Percentiles rank a stretch among this genome's conserved stretches.
Conservation (phyloP, 768 basidiomycete species). For the Lanmaoa rubissima region DNA sequence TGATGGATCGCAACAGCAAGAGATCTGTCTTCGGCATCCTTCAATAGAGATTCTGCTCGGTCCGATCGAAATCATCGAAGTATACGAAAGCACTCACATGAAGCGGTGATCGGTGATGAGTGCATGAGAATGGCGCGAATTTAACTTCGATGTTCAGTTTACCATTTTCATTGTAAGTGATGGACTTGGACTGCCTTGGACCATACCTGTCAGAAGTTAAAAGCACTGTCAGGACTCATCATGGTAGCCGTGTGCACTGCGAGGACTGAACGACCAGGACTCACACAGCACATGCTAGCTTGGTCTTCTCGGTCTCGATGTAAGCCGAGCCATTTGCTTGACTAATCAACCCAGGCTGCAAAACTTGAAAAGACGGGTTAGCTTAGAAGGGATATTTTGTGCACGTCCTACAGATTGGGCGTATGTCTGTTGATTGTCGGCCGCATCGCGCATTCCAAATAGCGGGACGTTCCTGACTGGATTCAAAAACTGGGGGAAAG, state of each 20-base stretch:
- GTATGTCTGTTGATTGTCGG: constrained; percentile 61
- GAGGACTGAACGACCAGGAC: constrained; percentile 27
- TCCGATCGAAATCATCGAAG: not conserved
- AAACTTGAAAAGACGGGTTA: constrained; percentile 47
- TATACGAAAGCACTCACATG: constrained; percentile 53
- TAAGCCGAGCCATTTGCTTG: constrained; percentile 98
- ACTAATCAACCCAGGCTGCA: constrained; percentile 85
- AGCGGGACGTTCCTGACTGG: constrained; percentile 30
- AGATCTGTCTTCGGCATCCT: constrained; percentile 95
- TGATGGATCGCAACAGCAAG: constrained; percentile 83
- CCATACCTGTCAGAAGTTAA: constrained; percentile 58
- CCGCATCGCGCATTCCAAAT: constrained; percentile 40
- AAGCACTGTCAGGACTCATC: not conserved
- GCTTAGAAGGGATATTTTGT: not conserved
- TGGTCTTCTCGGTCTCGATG: constrained; percentile 87
- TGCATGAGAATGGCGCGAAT: constrained; percentile 91
- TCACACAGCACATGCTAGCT: constrained; percentile 95
- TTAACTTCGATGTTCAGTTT: constrained; percentile 94
- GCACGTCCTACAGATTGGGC: constrained; percentile 75
- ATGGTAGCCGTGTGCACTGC: not conserved
- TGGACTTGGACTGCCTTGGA: constrained; percentile 79
- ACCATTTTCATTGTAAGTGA: constrained; percentile 82
- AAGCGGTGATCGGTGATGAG: constrained; percentile 74
- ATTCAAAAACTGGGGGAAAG: constrained; percentile 56
- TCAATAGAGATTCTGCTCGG: constrained; percentile 9